phyloP scores from a whole-genome alignment of 495 filamentous ascomycete species.

The Tuber melanosporum region DNA sequence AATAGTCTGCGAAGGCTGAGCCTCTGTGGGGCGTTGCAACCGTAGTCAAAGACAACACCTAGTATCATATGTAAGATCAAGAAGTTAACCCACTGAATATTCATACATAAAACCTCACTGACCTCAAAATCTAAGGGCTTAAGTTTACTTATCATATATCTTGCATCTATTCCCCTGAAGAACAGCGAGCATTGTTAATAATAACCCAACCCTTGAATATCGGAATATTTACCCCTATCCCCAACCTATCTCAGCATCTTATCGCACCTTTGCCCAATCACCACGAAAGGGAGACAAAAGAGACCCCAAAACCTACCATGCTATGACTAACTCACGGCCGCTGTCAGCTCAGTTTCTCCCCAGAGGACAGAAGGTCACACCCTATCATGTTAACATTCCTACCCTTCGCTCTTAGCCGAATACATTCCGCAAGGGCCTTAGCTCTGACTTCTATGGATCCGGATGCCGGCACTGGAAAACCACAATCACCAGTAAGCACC shows the following conservation, averaged over 20 bases:
- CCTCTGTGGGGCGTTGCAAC: conserved; percentile 83
- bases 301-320: conserved; percentile 52
- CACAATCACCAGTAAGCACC: not conserved
- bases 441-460: conserved; percentile 35
- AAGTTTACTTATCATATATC: conserved; percentile 84
- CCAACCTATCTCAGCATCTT: not conserved
- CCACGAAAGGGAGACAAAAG: conserved; percentile 6
- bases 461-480: conserved; percentile 29
- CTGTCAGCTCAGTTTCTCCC: conserved; percentile 7
- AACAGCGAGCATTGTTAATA: conserved; percentile 30
- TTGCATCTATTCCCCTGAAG: conserved; percentile 74
- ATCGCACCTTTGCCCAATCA: conserved; percentile 1
- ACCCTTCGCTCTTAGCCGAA: conserved; percentile 34
- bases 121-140: conserved; percentile 62
- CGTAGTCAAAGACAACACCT: conserved; percentile 72
- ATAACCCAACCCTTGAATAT: not conserved
- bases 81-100: conserved; percentile 4
- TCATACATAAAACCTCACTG: conserved; percentile 4
- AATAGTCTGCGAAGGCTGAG: conserved; percentile 76
- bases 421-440: conserved; percentile 32
- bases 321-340: conserved; percentile 53
- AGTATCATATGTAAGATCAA: conserved; percentile 11
- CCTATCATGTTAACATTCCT: conserved; percentile 37
- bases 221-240: conserved; percentile 30
- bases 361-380: conserved; percentile 11